These are phyloP conservation scores for Mycena vulgaris DNA, from an alignment of 768 basidiomycete genomes.

Conservation along the genomic window DNA sequence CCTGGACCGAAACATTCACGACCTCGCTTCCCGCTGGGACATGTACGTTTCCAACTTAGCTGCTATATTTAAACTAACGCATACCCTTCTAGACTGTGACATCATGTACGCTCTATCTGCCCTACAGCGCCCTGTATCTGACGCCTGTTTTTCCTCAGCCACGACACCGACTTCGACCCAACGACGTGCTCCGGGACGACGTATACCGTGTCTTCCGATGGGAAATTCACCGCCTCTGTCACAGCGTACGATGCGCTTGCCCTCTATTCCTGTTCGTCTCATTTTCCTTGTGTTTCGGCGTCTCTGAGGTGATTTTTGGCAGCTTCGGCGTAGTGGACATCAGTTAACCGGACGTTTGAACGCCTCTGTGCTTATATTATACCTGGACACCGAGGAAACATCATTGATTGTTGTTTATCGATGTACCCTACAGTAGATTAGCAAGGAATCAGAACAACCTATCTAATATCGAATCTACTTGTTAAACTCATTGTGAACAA, in stretches of 20 bases:
- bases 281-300: background rate
- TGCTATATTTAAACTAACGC: background rate
- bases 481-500: no score
- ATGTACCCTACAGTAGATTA: no score
- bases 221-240: constrained; percentile 8
- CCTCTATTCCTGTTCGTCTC: background rate
- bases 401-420: no score
- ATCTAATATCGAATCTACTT: no score
- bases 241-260: background rate
- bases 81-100: background rate
- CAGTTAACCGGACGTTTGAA: no score
- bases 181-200: constrained; percentile 11
- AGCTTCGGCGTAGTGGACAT: background rate
- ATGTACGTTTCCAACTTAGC: constrained; percentile 41
- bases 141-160: background rate
- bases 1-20: constrained; percentile 55
- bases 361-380: no score
- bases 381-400: no score
- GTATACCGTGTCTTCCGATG: constrained; percentile 1
- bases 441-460: no score
- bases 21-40: constrained; percentile 58
- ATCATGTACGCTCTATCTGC: background rate
- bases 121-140: background rate
- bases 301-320: no score
- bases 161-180: constrained; percentile 1